Evolutionary conservation across 305 asterid genomes (phyloP), one percentile per base, ranked within the genome.

Genomic region (Fraxinus platypoda): DNA sequence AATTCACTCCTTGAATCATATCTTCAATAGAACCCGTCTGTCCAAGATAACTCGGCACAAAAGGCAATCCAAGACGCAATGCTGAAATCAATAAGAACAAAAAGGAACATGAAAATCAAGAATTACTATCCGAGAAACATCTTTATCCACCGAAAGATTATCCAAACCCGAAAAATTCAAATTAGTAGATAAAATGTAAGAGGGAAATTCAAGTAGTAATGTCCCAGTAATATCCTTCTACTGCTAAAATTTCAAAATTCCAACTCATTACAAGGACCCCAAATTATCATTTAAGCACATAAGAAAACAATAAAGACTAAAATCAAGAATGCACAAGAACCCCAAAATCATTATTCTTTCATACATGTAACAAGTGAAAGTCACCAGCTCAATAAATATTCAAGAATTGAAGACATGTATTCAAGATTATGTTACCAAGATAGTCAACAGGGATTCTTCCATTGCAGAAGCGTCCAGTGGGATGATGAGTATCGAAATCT

Each of bases 361-460:
- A 38, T 9, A 3, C 59, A 13, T 28, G 4, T 13, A 17, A 4
- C 74, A 25, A 64, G 11, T 57, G 28, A 19, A 57, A 57, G 12
- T 25, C 7, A 26, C n/a, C 7, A 3, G 31, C 2, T 25, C 26
- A 25, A 23, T 8, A 21, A 62, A 23, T n/a, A 62, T 66, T 26
- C 33, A 26, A 66, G 19, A 66, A 66, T 66, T 23, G n/a, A 66
- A 66, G 0, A 25, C 0, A 9, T 0, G 4, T 21, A 0, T 62
- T 62, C 30, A 62, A 62, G 72, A 62, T 26, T 15, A 35, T 46
- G 35, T 34, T 87, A 94, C 98, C 99, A 6, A 95, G 91, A 88
- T 82, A 95, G 79, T 95, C 97, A 28, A 94, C 98, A 15, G 99
- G 97, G 82, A 93, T 92, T 87, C 98, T 92, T 57, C 99, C 99